Evolutionary conservation across 75 land plant genomes (phyloP).

Genomic region (Sequoiadendron giganteum): DNA sequence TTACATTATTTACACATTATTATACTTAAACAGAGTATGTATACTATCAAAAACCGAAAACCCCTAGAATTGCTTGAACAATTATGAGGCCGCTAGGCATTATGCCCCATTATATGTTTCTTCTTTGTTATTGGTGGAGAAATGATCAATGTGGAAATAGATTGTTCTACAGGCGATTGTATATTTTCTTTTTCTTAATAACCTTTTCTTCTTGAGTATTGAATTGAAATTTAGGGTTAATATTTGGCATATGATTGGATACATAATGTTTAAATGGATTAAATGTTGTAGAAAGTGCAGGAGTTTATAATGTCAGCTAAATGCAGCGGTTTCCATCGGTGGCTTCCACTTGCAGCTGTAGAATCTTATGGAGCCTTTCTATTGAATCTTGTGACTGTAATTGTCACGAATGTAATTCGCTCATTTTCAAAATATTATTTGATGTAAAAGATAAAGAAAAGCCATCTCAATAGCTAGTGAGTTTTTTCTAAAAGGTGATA

Average conservation of each 20-base stretch:
- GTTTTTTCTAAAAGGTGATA: background rate
- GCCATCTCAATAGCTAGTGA: background rate
- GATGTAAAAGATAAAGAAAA: background rate
- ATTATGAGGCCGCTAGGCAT: background rate
- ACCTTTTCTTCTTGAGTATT: background rate
- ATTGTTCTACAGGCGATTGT: background rate
- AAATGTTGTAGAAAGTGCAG: background rate
- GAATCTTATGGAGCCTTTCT: background rate
- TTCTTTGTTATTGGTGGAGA: background rate
- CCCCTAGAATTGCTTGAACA: background rate
- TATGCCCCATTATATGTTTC: background rate
- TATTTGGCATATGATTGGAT: background rate
- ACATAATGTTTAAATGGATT: background rate
- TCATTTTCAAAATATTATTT: too few relatives aligned
- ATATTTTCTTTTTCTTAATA: too few relatives aligned
- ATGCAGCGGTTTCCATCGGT: background rate
- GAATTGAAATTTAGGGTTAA: background rate
- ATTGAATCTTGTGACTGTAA: too few relatives aligned
- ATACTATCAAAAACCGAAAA: background rate
- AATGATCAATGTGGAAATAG: background rate
- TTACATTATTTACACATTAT: too few relatives aligned
- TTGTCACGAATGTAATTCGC: too few relatives aligned
- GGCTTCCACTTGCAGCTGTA: background rate
- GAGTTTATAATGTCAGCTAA: background rate
- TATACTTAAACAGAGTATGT: too few relatives aligned